Conservation (phyloP, 306 rosid genomes). For the Medicago truncatula region DNA sequence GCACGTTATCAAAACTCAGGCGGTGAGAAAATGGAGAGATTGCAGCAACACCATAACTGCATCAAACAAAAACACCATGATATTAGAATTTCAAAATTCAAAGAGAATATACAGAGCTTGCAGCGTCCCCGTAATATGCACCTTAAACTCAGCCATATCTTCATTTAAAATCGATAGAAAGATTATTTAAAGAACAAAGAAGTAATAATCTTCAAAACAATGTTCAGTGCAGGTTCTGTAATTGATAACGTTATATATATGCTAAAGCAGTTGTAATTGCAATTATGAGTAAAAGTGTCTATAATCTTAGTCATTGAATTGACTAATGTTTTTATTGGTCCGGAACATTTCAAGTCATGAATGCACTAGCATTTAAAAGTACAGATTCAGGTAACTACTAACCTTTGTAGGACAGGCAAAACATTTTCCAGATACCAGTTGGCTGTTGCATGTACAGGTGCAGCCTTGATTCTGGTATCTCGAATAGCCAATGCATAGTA, state of each 20-base stretch:
- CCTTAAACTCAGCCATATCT: slow-evolving; percentile 16
- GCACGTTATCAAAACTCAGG: slow-evolving; percentile 84
- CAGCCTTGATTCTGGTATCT: slow-evolving; percentile 83
- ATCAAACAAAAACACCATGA: slow-evolving; percentile 34
- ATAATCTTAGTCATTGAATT: slow-evolving; percentile 12
- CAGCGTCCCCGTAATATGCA: slow-evolving; percentile 3
- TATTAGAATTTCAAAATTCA: slow-evolving; percentile 31
- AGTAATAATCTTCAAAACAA: not conserved
- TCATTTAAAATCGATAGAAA: not conserved
- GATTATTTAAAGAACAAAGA: not conserved
- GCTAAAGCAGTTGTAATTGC: slow-evolving; percentile 21
- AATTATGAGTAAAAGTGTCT: not conserved
- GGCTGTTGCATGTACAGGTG: slow-evolving; percentile 92
- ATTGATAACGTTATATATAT: slow-evolving; percentile 3
- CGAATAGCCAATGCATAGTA: slow-evolving; percentile 80
- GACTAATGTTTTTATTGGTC: not conserved
- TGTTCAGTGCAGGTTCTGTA: slow-evolving; percentile 17
- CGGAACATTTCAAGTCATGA: slow-evolving; percentile 19
- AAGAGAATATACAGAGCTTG: not conserved
- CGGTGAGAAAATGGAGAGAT: slow-evolving; percentile 98
- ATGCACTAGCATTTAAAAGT: slow-evolving; percentile 36
- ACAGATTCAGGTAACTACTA: slow-evolving; percentile 53
- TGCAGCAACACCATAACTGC: slow-evolving; percentile 92
- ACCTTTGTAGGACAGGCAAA: slow-evolving; percentile 85
- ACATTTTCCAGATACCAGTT: slow-evolving; percentile 92